Base-by-base conservation (phyloP, 371 early-diverging fungal species). In the Apophysomyces variabilis region DNA sequence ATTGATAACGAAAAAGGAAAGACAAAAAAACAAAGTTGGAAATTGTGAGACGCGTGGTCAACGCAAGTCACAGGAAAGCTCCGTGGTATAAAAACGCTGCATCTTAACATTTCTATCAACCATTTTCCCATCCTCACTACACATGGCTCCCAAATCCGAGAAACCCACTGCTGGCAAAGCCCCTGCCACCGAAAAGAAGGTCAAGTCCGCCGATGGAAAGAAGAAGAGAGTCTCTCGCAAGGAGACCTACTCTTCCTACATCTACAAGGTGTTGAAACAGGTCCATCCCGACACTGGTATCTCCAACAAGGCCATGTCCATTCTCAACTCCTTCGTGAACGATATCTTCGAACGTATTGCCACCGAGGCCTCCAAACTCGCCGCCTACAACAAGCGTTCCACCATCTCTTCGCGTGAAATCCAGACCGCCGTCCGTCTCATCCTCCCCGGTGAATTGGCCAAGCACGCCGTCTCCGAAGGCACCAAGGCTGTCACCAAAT, bases 391-490 rank as follows among this genome's bases (percentile, higher is more conserved):
- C 92, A 96, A 96, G 92, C 88, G 91, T 60, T 92, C 94, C 64
- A 96, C 97, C 84, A 96, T 97, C 86, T 90, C 93, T 64, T 95
- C 95, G 57, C 93, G 97, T 74, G 97, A 97, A 83, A 93, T 97
- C 76, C 96, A 97, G 84, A 95, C 96, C 43, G 89, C 96, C 62
- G 96, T 96, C 62, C 92, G 97, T 70, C 88, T 97, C 60, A 90
- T 96, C 66, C 90, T 96, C 45, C 96, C 98, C 68, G 96, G 98
- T 78, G 98, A 97, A 85, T 86, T 97, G 65, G 94, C 96, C 79
- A 95, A 95, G 89, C 98, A 97, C 85, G 98, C 98, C 77, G 96
- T 96, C 71, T 96, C 96, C 69, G 98, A 96, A 88, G 98, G 96
- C 64, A 95, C 96, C 86, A 97, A 96, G 90, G 96, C 97, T 72